Conservation (phyloP, 352 stramenopile species). For the Phytophthora parvispora region DNA sequence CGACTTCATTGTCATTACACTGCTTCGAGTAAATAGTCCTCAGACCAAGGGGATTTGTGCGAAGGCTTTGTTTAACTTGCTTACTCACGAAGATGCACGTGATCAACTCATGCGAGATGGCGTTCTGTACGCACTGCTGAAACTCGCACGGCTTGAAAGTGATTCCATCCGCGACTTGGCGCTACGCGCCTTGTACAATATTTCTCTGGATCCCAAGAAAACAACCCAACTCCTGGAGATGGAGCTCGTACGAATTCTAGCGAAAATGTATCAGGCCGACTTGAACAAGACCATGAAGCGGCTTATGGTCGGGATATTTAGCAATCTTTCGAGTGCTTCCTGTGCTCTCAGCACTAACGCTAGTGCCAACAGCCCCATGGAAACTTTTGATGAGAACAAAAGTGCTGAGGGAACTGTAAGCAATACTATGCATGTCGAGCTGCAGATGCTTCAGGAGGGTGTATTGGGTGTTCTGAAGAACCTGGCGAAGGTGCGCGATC, state of each 20-base stretch:
- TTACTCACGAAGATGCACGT: slow-evolving; percentile 82
- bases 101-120: slow-evolving; percentile 81
- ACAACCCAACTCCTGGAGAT: slow-evolving; percentile 75
- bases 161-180: slow-evolving; percentile 80
- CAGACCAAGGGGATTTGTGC: slow-evolving; percentile 88
- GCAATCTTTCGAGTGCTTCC: slow-evolving; percentile 64
- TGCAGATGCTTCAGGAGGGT: slow-evolving; percentile 74
- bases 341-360: not conserved
- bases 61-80: slow-evolving; percentile 88
- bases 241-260: slow-evolving; percentile 82
- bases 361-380: not conserved
- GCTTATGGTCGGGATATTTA: slow-evolving; percentile 79
- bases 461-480: slow-evolving; percentile 71
- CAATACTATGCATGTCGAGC: slow-evolving; percentile 28
- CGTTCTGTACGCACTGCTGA: slow-evolving; percentile 88
- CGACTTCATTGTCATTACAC: slow-evolving; percentile 90
- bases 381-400: slow-evolving; percentile 4
- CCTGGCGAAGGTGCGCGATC: slow-evolving; percentile 78
- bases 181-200: slow-evolving; percentile 83
- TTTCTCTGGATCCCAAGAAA: slow-evolving; percentile 63
- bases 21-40: slow-evolving; percentile 86
- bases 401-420: slow-evolving; percentile 2
- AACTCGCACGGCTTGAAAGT: slow-evolving; percentile 83
- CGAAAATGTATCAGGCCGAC: slow-evolving; percentile 82
- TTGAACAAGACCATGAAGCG: slow-evolving; percentile 85